Evolutionary conservation across 2,329 filamentous ascomycete species (phyloP).

Genomic region (Amphichorda felina): DNA sequence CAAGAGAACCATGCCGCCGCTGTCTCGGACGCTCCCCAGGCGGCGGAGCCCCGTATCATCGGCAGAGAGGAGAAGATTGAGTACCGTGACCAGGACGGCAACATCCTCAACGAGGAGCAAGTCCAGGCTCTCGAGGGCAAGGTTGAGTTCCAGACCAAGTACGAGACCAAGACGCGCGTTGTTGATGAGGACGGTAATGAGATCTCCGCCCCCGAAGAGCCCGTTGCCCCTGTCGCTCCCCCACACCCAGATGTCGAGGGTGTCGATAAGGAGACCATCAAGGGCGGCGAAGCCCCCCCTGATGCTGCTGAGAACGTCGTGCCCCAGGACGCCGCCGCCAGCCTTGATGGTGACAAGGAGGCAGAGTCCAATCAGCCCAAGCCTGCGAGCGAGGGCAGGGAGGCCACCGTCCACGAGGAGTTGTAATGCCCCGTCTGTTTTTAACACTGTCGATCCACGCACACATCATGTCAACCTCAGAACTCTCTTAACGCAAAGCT

Average conservation of each 20-base stretch:
- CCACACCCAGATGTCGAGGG: conserved; percentile 52
- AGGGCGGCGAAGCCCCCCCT: conserved; percentile 12
- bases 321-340: conserved; percentile 7
- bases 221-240: conserved; percentile 34
- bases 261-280: conserved; percentile 45
- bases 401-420: conserved; percentile 36
- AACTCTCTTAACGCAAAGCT: neutral
- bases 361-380: conserved; percentile 34
- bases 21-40: conserved; percentile 37
- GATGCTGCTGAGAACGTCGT: conserved; percentile 15
- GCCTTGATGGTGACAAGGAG: conserved; percentile 14
- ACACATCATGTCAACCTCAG: too few species aligned
- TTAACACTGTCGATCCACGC: too few species aligned
- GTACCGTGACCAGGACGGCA: conserved; percentile 90
- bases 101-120: conserved; percentile 72
- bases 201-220: conserved; percentile 33
- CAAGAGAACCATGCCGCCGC: too few species aligned
- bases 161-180: conserved; percentile 85
- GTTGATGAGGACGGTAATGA: conserved; percentile 74
- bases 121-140: conserved; percentile 80
- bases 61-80: conserved; percentile 71
- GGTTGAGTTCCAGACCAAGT: conserved; percentile 89
- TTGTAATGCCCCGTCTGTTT: conserved; percentile 12
- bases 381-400: conserved; percentile 51
- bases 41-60: conserved; percentile 36